A percentile compares a stretch with the other conserved stretches of the same genome.
phyloP scores from a whole-genome alignment of 2,329 filamentous ascomycete species.

The Phyllosticta citribraziliensis region DNA sequence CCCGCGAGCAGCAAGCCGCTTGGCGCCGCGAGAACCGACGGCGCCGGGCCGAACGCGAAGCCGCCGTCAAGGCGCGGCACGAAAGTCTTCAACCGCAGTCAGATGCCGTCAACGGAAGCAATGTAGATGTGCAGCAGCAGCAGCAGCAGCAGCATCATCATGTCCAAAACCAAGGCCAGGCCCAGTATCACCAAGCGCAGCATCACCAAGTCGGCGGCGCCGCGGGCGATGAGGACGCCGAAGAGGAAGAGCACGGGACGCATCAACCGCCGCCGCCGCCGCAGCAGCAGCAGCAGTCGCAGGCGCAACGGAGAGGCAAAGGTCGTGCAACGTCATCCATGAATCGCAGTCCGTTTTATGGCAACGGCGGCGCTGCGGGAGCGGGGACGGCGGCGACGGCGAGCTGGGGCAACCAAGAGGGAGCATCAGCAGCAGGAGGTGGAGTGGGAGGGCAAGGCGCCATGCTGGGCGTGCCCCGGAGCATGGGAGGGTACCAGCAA shows the following conservation, averaged over 20 bases:
- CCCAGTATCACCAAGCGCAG: neutral
- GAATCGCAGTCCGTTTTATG: constrained; percentile 6
- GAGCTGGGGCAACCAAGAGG: neutral
- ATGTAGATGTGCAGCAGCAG: neutral
- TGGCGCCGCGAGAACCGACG: constrained; percentile 8
- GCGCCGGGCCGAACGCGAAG: constrained; percentile 14
- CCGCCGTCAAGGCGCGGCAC: constrained; percentile 50
- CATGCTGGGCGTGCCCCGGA: neutral
- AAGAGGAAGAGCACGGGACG: neutral
- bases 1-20: constrained; percentile 6
- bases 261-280: neutral
- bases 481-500: neutral
- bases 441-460: neutral
- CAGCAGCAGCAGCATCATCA: neutral
- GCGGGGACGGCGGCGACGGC: neutral
- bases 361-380: constrained; percentile 12
- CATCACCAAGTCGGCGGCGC: neutral
- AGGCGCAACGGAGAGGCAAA: neutral
- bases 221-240: neutral
- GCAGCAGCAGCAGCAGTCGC: neutral
- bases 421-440: neutral
- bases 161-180: neutral
- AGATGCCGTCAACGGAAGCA: neutral
- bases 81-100: constrained; percentile 42
- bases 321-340: neutral